phyloP scores from a whole-genome alignment of 2,329 filamentous ascomycete genomes.

The Fonsecaea pedrosoi region DNA sequence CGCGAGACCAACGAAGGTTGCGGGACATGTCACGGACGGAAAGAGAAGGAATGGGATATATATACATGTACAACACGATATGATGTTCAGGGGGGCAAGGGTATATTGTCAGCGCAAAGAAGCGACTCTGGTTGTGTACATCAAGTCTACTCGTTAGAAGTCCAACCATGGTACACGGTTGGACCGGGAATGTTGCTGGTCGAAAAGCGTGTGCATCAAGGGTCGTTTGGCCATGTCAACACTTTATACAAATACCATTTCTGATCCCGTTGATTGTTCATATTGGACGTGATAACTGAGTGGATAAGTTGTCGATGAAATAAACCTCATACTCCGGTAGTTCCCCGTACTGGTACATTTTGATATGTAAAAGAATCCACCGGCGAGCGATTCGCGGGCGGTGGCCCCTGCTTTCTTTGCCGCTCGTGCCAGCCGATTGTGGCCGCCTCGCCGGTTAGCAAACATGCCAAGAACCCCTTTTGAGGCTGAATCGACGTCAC shows the following conservation, averaged over 20 bases:
- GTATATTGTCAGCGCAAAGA: background rate
- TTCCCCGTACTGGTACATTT: background rate
- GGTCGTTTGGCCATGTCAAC: background rate
- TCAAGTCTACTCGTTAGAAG: background rate
- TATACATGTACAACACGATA: background rate
- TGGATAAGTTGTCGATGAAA: background rate
- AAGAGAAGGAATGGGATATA: background rate
- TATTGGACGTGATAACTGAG: background rate
- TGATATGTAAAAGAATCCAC: background rate
- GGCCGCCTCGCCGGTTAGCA: background rate
- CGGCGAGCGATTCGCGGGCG: background rate
- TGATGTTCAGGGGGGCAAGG: background rate
- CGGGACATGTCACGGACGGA: background rate
- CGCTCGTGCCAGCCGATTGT: too few species aligned
- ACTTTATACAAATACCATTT: background rate
- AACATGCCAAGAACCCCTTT: background rate
- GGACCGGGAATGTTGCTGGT: background rate
- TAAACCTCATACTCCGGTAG: background rate
- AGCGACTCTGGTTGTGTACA: background rate
- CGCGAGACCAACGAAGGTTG: background rate
- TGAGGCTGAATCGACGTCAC: slow-evolving; percentile 4
- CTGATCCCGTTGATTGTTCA: background rate
- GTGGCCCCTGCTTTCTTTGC: too few species aligned
- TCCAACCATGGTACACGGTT: too few species aligned
- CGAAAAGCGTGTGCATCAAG: background rate